Base-by-base conservation (phyloP, 2,329 filamentous ascomycete species). In the Aspergillus oerlinghausenensis region DNA sequence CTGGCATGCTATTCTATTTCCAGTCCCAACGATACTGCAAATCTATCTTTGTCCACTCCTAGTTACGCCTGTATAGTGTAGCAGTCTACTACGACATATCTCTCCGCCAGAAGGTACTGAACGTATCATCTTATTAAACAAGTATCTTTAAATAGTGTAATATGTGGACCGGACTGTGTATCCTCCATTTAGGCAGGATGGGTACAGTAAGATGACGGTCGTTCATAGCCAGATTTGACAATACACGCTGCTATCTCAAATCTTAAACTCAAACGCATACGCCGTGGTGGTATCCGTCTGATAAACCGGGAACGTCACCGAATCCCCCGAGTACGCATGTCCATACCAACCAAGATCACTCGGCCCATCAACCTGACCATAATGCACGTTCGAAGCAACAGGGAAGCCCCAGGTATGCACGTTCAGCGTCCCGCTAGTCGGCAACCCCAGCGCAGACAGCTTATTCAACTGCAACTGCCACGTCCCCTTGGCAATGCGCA, bases 181-280 rank as follows among this genome's bases (percentile, higher is more conserved):
- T 25, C 23, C 23, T 25, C 3, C 23, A 25, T 25, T 25, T 25
- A 25, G 2, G 3, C 23, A 3, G 3, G 4, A 25, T 25, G 23
- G 23, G 23, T 25, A 25, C 25, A 7, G 25, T 26, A 26, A 26
- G 25, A 26, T 26, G 25, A 26, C 25, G 25, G 25, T 26, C 25
- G 25, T 32, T 32, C 11, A 32, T 0, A 32, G 29, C 14, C 14
- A 14, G 29, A 14, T 32, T 32, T 14, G 29, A 32, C 11, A 32
- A 32, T 32, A 32, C 4, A 14, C 4, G 4, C 29, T 32, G 29
- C 4, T 32, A 4, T 8, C 40, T 45, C 42, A 45, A 3, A 45
- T 23, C 6, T 17, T 7, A 35, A 77, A 77, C 51, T 77, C 74
- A 63, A 77, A 77, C 1, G 72, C 75, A 61, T 69, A 77, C 1